Conservation (phyloP, 1,139 yeast genomes). For the Pichia sp. region DNA sequence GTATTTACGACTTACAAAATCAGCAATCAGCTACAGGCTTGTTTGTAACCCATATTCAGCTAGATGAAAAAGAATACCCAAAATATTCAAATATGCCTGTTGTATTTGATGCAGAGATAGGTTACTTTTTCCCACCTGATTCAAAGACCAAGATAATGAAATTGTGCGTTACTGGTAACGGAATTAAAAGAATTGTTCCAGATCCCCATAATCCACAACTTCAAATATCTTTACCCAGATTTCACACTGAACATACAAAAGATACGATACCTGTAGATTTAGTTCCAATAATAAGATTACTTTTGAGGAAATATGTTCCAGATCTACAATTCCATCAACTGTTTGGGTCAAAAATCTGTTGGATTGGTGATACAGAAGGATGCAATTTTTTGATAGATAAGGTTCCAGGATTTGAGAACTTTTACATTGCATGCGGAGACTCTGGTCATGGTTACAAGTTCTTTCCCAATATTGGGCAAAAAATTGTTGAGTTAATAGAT, state of each 20-base stretch:
- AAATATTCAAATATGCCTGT: slow-evolving; percentile 30
- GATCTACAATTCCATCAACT: slow-evolving; percentile 33
- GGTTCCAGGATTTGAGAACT: slow-evolving; percentile 30
- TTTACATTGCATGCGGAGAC: slow-evolving; percentile 33
- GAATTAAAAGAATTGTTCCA: slow-evolving; percentile 12
- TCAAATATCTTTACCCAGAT: slow-evolving; percentile 33
- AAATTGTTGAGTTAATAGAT: slow-evolving; percentile 29
- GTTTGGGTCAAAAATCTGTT: slow-evolving; percentile 35
- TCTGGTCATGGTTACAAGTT: slow-evolving; percentile 40
- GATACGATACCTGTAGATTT: slow-evolving; percentile 24
- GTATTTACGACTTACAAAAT: slow-evolving; percentile 28
- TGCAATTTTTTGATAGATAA: slow-evolving; percentile 38
- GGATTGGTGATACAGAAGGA: slow-evolving; percentile 41
- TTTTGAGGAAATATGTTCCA: slow-evolving; percentile 32
- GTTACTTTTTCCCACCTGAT: slow-evolving; percentile 47
- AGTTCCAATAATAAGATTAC: slow-evolving; percentile 11
- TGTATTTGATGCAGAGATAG: slow-evolving; percentile 36
- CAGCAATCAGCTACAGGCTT: slow-evolving; percentile 34
- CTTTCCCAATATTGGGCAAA: slow-evolving; percentile 37
- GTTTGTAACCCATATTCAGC: slow-evolving; percentile 32
- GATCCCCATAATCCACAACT: slow-evolving; percentile 13
- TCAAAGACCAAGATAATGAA: slow-evolving; percentile 32
- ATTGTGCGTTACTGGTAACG: slow-evolving; percentile 32
- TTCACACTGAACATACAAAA: slow-evolving; percentile 26
- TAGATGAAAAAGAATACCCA: slow-evolving; percentile 27